These are phyloP conservation scores for Schizonepeta tenuifolia DNA, from an alignment of 257 asterid genomes.

Conservation along the genomic window DNA sequence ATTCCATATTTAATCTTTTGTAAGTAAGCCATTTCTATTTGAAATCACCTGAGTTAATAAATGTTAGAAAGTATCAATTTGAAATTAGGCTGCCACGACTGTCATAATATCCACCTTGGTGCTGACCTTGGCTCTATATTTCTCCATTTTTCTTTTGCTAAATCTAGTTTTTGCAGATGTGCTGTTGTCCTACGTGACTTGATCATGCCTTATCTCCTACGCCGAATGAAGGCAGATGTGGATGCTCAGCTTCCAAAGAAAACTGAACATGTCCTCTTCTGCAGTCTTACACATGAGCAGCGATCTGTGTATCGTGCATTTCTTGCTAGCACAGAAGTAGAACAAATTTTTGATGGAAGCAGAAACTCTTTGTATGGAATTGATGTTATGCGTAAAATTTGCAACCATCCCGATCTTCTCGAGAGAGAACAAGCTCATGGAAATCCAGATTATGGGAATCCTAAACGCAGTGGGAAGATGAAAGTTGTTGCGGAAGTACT, in stretches of 20 bases:
- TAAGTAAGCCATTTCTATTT: conserved; percentile 2
- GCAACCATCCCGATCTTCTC: conserved; percentile 98
- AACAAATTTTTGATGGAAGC: conserved; percentile 86
- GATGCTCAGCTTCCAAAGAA: conserved; percentile 90
- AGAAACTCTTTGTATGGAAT: conserved; percentile 89
- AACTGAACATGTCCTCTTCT: conserved; percentile 97
- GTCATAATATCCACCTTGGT: conserved; percentile 13
- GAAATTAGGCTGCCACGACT: conserved; percentile 3
- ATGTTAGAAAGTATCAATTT: conserved; percentile 6
- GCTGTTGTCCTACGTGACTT: conserved; percentile 96
- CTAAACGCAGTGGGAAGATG: conserved; percentile 92
- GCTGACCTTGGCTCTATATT: conserved; percentile 17
- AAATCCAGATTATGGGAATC: conserved; percentile 94
- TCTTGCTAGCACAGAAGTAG: conserved; percentile 99
- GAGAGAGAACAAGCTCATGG: conserved; percentile 88
- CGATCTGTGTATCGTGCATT: conserved; percentile 91
- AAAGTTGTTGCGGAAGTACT: conserved; percentile 88
- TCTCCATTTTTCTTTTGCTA: conserved; percentile 14
- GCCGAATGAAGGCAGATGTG: conserved; percentile 96
- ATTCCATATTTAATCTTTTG: conserved; percentile 2
- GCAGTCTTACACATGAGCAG: conserved; percentile 90
- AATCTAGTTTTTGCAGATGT: conserved; percentile 62
- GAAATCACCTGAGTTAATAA: conserved; percentile 14
- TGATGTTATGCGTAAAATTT: conserved; percentile 96
- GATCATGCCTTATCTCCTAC: conserved; percentile 98